A percentile compares a stretch with the other conserved stretches of the same genome.
Evolutionary conservation across 352 stramenopile genomes (phyloP).

Genomic region (Pythium dissimile): DNA sequence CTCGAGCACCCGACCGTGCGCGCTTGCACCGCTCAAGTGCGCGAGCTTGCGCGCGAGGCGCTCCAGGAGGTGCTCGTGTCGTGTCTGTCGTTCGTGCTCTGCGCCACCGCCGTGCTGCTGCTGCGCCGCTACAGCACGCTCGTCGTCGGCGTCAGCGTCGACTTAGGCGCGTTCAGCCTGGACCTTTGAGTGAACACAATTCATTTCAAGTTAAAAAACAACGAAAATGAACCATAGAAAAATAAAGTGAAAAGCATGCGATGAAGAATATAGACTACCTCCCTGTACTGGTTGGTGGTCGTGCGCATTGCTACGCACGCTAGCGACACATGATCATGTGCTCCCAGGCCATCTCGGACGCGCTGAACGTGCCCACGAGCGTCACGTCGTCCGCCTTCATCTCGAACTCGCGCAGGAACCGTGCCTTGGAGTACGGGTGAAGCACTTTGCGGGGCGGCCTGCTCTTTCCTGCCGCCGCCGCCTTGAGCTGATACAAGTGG

Average conservation of each 20-base stretch:
- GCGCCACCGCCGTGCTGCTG: conserved; percentile 15
- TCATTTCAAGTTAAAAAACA: neutral
- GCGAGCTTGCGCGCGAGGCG: conserved; percentile 11
- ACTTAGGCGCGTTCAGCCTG: conserved; percentile 26
- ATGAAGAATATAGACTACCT: too few species aligned
- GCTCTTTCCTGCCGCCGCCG: neutral
- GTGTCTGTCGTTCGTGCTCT: conserved; percentile 23
- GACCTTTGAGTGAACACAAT: conserved; percentile 11
- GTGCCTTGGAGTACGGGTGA: conserved; percentile 23
- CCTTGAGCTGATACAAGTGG: conserved; percentile 21
- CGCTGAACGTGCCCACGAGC: conserved; percentile 19
- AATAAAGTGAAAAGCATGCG: too few species aligned
- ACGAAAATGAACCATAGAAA: neutral
- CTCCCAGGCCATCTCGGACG: conserved; percentile 20
- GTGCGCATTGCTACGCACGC: too few species aligned
- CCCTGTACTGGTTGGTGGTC: too few species aligned
- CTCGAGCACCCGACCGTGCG: conserved; percentile 9
- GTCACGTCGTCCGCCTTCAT: conserved; percentile 23
- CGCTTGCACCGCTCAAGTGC: neutral
- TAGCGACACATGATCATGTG: conserved; percentile 28
- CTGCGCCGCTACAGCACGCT: conserved; percentile 23
- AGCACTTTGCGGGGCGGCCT: conserved; percentile 19
- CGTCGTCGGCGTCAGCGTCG: conserved; percentile 26
- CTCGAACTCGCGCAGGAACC: conserved; percentile 29
- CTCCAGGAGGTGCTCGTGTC: conserved; percentile 26